Evolutionary conservation across 2,329 filamentous ascomycete genomes (phyloP).

Genomic region (Phialophora macrospora): DNA sequence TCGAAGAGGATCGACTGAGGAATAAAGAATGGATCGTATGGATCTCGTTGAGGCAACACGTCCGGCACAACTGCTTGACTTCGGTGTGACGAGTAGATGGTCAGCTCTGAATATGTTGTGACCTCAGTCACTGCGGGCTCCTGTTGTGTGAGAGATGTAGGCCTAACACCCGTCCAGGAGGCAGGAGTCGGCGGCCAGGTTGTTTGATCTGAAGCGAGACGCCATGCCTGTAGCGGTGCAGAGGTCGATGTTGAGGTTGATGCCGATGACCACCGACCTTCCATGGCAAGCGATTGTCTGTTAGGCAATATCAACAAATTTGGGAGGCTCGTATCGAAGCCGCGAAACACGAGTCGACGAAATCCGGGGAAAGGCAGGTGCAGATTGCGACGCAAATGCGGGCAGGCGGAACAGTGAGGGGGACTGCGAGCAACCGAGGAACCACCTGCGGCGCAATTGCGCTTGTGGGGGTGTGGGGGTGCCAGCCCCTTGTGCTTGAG

Average conservation of each 20-base stretch:
- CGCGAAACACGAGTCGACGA: background rate
- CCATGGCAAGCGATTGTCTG: background rate
- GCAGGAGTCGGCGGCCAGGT: background rate
- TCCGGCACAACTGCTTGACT: background rate
- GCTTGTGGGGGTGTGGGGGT: too few relatives aligned
- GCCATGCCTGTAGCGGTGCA: background rate
- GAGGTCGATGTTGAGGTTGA: background rate
- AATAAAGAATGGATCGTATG: conserved; percentile 33
- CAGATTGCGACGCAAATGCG: background rate
- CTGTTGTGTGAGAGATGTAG: background rate
- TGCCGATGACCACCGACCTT: background rate
- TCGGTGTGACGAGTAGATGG: background rate
- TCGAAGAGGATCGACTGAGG: conserved; percentile 26
- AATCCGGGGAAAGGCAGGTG: background rate
- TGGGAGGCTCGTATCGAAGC: background rate
- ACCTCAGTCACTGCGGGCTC: too few relatives aligned
- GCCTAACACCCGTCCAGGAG: background rate
- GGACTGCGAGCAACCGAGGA: background rate
- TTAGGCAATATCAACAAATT: background rate
- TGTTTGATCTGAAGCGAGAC: background rate
- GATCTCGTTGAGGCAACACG: background rate
- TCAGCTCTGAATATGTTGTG: background rate
- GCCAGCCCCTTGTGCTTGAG: too few relatives aligned
- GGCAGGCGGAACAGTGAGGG: conserved; percentile 9
- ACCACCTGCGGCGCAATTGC: background rate